Base-by-base conservation (phyloP, 2,329 filamentous ascomycete genomes). In the Aureobasidium uvarum region DNA sequence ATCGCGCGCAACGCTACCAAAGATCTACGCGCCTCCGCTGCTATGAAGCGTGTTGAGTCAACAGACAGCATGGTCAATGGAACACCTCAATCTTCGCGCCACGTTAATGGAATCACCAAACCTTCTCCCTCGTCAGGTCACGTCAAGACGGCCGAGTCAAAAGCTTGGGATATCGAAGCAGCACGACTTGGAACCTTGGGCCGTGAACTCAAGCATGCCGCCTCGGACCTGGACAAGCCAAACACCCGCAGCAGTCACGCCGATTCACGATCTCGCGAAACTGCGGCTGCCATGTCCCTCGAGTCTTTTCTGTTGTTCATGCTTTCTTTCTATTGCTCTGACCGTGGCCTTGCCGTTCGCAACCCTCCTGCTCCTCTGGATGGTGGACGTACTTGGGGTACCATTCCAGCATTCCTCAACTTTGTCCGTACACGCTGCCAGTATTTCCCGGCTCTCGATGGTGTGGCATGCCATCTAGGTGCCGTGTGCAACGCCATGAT, bases 121-220 rank as follows among this genome's bases (percentile, higher is more conserved):
- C 67, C 69, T 31, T 68, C 69, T 3, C 70, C 69, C 10, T 71
- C 67, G 50, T 69, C 70, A 38, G 67, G 68, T 18, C 68, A 64
- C 67, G 67, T 31, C 50, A 72, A 70, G 52, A 74, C 71, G 5
- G 66, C 73, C 3, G 74, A 76, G 11, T 74, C 76, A 5, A 69
- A 75, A 16, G 69, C 75, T 1, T 76, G 79, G 67, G 74, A 75
- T 8, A 71, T 74, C 1, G 74, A 76, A 23, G 79, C 77, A 16
- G 73, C 72, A 58, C 77, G 77, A 38, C 70, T 79, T 50, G 78
- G 79, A 43, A 72, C 70, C 3, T 73, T 79, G 62, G 80, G 80
- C 11, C 76, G 78, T 8, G 74, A 77, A 1, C 71, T 82, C n/a
- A 82, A 82, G 71, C 79, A 81, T 62, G 76, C 79, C 56, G 75